Base-by-base conservation (phyloP, 306 rosid genomes). In the Lupinus albus region DNA sequence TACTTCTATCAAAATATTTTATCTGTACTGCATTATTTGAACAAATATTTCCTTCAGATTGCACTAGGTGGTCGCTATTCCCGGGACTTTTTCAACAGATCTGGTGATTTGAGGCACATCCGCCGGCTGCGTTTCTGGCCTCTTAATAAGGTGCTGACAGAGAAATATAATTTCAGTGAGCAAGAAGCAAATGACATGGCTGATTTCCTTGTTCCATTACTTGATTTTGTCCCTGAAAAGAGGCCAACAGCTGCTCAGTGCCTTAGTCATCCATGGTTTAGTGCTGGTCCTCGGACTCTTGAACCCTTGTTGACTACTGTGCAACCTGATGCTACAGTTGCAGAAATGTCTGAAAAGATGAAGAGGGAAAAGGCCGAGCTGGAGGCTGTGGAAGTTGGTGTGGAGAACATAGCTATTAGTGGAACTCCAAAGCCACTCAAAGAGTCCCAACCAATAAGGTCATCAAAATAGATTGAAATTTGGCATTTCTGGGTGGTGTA, bases 31-130 rank as follows among this genome's bases (percentile, higher is more conserved):
- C 57, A 11, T 16, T 53, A 53, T 4, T 12, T 67, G 64, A 76
- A 60, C 38, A 39, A 62, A 64, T 75, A 0, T 77, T 73, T 54
- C 65, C 12, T 53, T 52, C 85, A 93, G 98, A 88, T 93, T 80
- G 98, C 98, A 54, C 80, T 93, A 66, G 82, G 97, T n/a, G 98
- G 98, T 59, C 87, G 96, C 64, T 93, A 93, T 78, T 93, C 98
- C 61, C 88, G 96, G 15, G 98, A 93, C 45, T 93, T 80, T 82
- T 93, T 93, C 74, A 86, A 89, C 44, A 85, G 98, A 86, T 64
- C 84, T 8, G 97, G 98, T 25, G 96, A 93, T 79, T 71, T 89
- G 76, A 82, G 98, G 87, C 98, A 93, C 80, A 93, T 93, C 35
- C 94, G 91, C 4, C 84, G 95, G 76, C 76, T 93, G 70, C 91